Conservation (phyloP, 1,284 basidiomycete genomes). For the Gyrodon tennesseensis region DNA sequence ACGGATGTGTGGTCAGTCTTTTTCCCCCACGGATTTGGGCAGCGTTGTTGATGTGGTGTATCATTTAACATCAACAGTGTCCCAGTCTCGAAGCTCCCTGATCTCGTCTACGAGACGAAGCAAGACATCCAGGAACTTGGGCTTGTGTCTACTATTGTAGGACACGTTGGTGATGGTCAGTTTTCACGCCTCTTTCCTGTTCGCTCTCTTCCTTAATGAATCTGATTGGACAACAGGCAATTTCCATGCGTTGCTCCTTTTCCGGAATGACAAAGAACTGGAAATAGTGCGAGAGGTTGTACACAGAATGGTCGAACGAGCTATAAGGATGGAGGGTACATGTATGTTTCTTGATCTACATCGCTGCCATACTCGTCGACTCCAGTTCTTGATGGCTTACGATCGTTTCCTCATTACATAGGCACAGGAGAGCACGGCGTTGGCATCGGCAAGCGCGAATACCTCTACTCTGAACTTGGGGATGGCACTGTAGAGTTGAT, state of each 20-base stretch:
- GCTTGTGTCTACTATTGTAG: constrained; percentile 66
- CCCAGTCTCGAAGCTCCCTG: constrained; percentile 76
- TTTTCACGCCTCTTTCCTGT: constrained; percentile 29
- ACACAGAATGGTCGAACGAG: constrained; percentile 68
- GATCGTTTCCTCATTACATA: constrained; percentile 33
- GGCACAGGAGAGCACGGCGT: constrained; percentile 87
- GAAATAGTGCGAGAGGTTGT: constrained; percentile 55
- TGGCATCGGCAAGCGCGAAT: constrained; percentile 80
- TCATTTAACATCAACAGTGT: constrained; percentile 52
- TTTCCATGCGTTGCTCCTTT: constrained; percentile 61
- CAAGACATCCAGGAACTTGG: constrained; percentile 64
- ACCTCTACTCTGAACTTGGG: constrained; percentile 76
- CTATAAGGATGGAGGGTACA: constrained; percentile 74
- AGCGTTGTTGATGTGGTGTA: constrained; percentile 9
- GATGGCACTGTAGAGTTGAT: constrained; percentile 80
- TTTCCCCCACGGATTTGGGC: neutral
- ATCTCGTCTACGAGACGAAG: constrained; percentile 74
- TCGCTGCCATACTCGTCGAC: neutral
- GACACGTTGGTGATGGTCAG: constrained; percentile 85
- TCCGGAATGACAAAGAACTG: constrained; percentile 63
- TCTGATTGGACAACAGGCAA: constrained; percentile 47
- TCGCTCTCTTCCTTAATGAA: neutral
- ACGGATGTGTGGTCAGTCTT: constrained; percentile 80
- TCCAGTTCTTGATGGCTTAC: neutral
- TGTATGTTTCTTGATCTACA: constrained; percentile 48